These are phyloP conservation scores for Neoboletus subvelutipes DNA, from an alignment of 768 basidiomycete species.

Conservation along the genomic window DNA sequence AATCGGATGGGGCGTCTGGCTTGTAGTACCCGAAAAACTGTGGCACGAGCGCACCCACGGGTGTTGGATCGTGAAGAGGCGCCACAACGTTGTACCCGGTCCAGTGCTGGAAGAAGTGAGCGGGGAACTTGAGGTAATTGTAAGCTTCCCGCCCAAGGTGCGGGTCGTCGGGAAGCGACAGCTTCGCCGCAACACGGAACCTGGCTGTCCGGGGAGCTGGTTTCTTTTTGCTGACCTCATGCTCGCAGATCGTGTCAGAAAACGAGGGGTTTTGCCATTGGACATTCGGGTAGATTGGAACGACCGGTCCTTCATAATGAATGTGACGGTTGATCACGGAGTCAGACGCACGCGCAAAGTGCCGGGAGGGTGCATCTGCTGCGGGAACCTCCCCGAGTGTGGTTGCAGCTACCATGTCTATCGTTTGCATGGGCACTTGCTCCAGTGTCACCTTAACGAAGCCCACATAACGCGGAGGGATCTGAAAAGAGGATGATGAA, in stretches of 20 bases:
- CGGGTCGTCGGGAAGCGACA: constrained; percentile 36
- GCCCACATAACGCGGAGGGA: constrained; percentile 7
- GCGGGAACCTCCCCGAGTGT: background rate
- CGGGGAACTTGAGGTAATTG: constrained; percentile 28
- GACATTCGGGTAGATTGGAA: constrained; percentile 9
- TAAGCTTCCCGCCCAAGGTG: constrained; percentile 35
- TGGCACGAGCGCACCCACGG: constrained; percentile 52
- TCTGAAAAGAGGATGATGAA: constrained; percentile 1
- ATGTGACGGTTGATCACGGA: background rate
- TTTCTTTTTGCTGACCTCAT: background rate
- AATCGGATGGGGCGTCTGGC: constrained; percentile 30
- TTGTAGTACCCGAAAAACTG: constrained; percentile 64
- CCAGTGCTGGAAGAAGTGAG: constrained; percentile 32
- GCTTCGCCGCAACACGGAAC: constrained; percentile 43
- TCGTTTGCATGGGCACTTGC: background rate
- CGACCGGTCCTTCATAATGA: constrained; percentile 1
- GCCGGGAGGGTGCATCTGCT: background rate
- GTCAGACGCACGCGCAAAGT: background rate
- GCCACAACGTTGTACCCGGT: constrained; percentile 23
- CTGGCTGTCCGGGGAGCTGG: constrained; percentile 31
- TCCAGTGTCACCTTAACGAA: constrained; percentile 1
- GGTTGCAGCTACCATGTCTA: background rate
- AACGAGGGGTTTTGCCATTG: constrained; percentile 21
- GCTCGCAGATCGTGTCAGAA: constrained; percentile 14
- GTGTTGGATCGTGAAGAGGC: constrained; percentile 43